phyloP scores from a whole-genome alignment of 371 early-diverging fungal species.

The Lichtheimia ornata region DNA sequence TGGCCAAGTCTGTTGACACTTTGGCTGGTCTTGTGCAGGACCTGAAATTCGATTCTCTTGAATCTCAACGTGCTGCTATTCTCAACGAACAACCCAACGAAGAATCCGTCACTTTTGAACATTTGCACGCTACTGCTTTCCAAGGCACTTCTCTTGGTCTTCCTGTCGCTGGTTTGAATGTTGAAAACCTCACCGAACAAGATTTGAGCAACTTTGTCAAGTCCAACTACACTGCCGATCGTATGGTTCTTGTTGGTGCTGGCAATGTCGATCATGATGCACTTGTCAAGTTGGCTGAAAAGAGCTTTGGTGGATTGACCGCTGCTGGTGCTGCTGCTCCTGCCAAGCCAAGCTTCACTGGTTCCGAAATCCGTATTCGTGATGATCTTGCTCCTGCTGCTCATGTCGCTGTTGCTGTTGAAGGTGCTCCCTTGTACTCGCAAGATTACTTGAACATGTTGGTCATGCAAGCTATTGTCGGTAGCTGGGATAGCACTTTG shows the following conservation, averaged over 20 bases:
- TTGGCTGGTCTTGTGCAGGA: constrained; percentile 88
- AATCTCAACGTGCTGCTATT: constrained; percentile 81
- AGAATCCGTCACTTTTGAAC: constrained; percentile 87
- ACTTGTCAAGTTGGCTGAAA: constrained; percentile 86
- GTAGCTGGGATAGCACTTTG: constrained; percentile 89
- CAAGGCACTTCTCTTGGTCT: constrained; percentile 85
- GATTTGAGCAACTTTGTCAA: constrained; percentile 82
- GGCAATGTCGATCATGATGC: constrained; percentile 92
- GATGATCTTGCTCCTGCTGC: constrained; percentile 89
- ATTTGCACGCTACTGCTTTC: constrained; percentile 93
- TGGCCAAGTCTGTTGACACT: constrained; percentile 76
- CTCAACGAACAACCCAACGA: constrained; percentile 73
- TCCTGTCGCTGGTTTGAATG: constrained; percentile 91
- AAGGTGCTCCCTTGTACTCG: constrained; percentile 86
- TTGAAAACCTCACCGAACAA: constrained; percentile 74
- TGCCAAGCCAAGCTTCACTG: constrained; percentile 72
- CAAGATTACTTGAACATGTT: constrained; percentile 92
- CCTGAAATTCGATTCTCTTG: constrained; percentile 65
- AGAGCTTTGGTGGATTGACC: constrained; percentile 71
- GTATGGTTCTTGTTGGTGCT: constrained; percentile 90
- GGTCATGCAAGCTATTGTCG: constrained; percentile 87
- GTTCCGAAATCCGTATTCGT: constrained; percentile 90
- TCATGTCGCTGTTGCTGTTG: constrained; percentile 92
- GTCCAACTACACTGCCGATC: constrained; percentile 86
- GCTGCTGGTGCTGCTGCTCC: constrained; percentile 10